Base-by-base conservation (phyloP, 768 basidiomycete genomes). In the Hericium coralloides region DNA sequence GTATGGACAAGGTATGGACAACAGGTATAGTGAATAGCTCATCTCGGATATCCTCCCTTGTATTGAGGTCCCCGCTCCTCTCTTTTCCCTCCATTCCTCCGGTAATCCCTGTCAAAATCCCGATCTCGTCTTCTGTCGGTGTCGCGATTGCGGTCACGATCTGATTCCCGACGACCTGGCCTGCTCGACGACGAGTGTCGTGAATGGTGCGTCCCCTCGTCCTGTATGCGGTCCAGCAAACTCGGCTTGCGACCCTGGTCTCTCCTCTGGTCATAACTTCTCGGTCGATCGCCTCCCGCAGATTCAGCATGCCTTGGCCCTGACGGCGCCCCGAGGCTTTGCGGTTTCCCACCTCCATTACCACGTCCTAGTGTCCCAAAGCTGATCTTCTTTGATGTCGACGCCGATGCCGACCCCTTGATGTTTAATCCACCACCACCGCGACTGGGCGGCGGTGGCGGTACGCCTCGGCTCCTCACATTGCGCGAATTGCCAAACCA, bases 401-500 rank as follows among this genome's bases (percentile, higher is more conserved):
- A 23, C 12, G 7, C 18, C 15, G 45, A 18, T 12, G 6, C 12
- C 10, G n/a, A 48, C 14, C 38, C 18, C 18, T 22, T 37, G 20
- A 18, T 49, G 38, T 26, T 36, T 2, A 18, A 36, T 12, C 17
- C 25, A 56, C 67, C 43, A 60, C 59, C 48, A 69, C 68, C 26
- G 68, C 74, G 62, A 75, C 75, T 20, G n/a, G 18, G 22, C 45
- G 63, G 70, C 14, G 74, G 62, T 59, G 65, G 72, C 60, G 73
- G 77, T 38, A 38, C 58, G 14, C 64, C 65, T 39, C 69, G 69
- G 55, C 60, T 69, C 57, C 64, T 69, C 54, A 59, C 60, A 38
- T 72, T 72, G 31, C 63, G 64, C 12, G 68, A 38, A 43, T 70
- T 73, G 38, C 71, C 72, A 67, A 91, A 91, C 88, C 88, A 89